phyloP scores from a whole-genome alignment of 495 filamentous ascomycete genomes.

The Bryoglossum gracile region DNA sequence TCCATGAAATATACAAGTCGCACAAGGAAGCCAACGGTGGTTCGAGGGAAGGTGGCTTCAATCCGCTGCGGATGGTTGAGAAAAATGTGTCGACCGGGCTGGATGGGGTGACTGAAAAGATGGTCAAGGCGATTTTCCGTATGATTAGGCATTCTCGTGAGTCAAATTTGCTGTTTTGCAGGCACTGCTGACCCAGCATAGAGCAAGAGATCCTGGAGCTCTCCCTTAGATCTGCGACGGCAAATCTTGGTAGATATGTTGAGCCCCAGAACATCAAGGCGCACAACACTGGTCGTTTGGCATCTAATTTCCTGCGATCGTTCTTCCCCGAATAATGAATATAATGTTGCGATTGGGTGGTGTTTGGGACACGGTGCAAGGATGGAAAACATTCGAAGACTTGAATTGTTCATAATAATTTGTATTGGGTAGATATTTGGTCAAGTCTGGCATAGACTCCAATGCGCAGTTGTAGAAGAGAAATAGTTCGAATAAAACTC shows the following conservation, averaged over 20 bases:
- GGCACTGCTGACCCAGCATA: constrained; percentile 17
- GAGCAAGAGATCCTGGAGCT: constrained; percentile 41
- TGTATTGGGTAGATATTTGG: neutral
- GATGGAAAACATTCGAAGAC: no score
- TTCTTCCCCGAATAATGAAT: constrained; percentile 25
- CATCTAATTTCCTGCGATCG: constrained; percentile 42
- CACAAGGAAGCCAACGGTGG: constrained; percentile 27
- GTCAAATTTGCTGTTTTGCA: constrained; percentile 12
- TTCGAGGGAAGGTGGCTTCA: constrained; percentile 10
- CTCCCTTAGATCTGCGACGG: constrained; percentile 36
- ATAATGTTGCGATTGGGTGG: no score
- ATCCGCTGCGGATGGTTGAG: constrained; percentile 9
- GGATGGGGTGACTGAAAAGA: constrained; percentile 25
- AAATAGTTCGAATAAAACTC: no score
- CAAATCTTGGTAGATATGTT: constrained; percentile 34
- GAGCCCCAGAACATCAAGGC: constrained; percentile 35
- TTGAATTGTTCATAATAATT: neutral
- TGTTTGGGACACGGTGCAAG: no score
- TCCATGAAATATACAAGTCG: constrained; percentile 47
- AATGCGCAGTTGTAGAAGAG: no score
- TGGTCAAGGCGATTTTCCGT: constrained; percentile 32
- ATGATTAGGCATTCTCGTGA: constrained; percentile 33
- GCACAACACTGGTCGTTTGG: constrained; percentile 42
- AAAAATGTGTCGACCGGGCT: neutral
- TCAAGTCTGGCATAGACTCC: no score